Evolutionary conservation across 2,329 filamentous ascomycete species (phyloP), one percentile per base, ranked within the genome.

Genomic region (Sporothrix brunneoviolacea): DNA sequence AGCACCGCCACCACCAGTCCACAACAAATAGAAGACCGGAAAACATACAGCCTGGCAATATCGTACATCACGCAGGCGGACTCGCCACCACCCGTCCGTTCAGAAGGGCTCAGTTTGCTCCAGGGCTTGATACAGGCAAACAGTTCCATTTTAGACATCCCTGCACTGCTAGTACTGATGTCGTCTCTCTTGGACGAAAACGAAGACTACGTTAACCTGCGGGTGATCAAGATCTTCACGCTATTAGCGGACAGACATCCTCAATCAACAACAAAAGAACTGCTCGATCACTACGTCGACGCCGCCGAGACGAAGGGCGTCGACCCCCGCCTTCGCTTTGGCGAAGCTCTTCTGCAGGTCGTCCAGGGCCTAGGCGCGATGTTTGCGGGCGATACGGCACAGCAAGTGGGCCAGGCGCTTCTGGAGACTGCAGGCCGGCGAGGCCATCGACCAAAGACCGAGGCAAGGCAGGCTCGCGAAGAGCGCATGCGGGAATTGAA

Each of bases 151-250:
- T 63, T 89, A 15, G 84, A 89, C 59, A 74, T 88, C n/a, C 79
- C 80, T 1, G 76, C 81, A 1, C 71, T 81, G 3, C 69, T 84
- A 1, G 76, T 84, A 6, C 70, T 87, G 1, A 70, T 88, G 48
- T 80, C 81, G 1, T 79, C 76, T 9, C 70, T 88, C 0, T 68
- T 88, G 1, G 74, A 76, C 53, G 83, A 86, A 43, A 70, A 74
- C 6, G 86, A 89, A 50, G 83, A 86, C 50, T 90, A 84, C 60
- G 82, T 88, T 54, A 84, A 86, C 58, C 69, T 84, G 3, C 75
- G 80, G n/a, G 77, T 81, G 15, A 79, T 89, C 54, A 80, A 80
- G 54, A 73, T 83, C 1, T 79, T 87, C 52, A 76, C 77, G 0
- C 75, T 80, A 21, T 65, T 90, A 10, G 77, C 83, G 0, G 67